Evolutionary conservation across 345 rosid genomes (phyloP).

Genomic region (Corymbia maculata): DNA sequence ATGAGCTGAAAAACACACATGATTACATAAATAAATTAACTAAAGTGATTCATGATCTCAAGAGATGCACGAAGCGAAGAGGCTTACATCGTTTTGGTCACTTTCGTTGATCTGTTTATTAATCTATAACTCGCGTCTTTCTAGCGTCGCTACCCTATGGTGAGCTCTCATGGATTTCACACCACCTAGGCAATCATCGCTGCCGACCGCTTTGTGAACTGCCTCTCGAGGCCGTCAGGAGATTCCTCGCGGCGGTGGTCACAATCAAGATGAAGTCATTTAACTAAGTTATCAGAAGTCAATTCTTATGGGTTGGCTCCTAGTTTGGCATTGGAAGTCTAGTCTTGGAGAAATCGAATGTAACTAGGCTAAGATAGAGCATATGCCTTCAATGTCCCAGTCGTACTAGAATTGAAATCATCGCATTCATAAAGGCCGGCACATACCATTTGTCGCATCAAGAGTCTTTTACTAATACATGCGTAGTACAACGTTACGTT

Average conservation of each 20-base stretch:
- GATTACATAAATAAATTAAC: no score
- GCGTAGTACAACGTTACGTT: background rate
- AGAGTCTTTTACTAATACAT: no score
- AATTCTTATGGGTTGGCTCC: background rate
- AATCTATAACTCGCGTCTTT: background rate
- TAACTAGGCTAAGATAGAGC: background rate
- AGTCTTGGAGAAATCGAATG: background rate
- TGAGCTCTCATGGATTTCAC: background rate
- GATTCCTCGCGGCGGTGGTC: background rate
- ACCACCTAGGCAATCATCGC: background rate
- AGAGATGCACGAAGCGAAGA: no score
- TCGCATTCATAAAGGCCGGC: background rate
- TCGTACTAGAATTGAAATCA: background rate
- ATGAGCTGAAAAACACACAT: accelerated
- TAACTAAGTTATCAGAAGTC: background rate
- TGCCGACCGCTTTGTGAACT: background rate
- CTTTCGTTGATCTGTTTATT: accelerated
- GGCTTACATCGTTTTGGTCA: background rate
- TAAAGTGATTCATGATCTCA: no score
- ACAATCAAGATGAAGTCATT: background rate
- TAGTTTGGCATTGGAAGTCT: background rate
- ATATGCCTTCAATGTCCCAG: background rate
- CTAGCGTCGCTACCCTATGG: background rate
- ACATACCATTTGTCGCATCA: background rate
- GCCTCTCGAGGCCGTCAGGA: background rate